Evolutionary conservation across 768 basidiomycete genomes (phyloP).

Genomic region (Boletus speciosus): DNA sequence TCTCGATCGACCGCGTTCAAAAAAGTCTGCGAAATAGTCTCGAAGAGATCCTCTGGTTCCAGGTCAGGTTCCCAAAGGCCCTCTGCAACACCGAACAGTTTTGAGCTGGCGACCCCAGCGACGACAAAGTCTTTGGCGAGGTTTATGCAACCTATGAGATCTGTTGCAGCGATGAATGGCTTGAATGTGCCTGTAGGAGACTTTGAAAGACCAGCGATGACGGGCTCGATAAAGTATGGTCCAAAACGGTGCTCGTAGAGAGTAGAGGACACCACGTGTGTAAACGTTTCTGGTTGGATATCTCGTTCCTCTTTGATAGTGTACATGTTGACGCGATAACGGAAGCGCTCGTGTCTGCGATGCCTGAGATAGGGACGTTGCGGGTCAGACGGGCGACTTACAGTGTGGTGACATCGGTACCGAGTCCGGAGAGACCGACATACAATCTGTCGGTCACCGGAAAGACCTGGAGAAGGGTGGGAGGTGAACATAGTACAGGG

Average conservation of each 20-base stretch:
- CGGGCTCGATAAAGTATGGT: slow-evolving; percentile 95
- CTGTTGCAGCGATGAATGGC: slow-evolving; percentile 94
- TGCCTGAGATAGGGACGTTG: slow-evolving; percentile 2
- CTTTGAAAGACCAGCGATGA: slow-evolving; percentile 86
- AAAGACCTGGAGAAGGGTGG: slow-evolving; percentile 63
- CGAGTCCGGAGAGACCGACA: slow-evolving; percentile 88
- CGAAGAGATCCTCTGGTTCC: slow-evolving; percentile 94
- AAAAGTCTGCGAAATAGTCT: slow-evolving; percentile 95
- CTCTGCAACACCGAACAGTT: slow-evolving; percentile 96
- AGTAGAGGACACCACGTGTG: slow-evolving; percentile 91
- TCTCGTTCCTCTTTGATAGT: slow-evolving; percentile 98
- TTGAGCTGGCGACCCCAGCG: slow-evolving; percentile 86
- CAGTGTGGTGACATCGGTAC: slow-evolving; percentile 91
- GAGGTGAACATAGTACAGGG: slow-evolving; percentile 1
- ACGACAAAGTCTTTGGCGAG: slow-evolving; percentile 97
- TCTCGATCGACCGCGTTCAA: slow-evolving; percentile 95
- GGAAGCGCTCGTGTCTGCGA: slow-evolving; percentile 79
- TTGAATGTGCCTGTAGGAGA: slow-evolving; percentile 67
- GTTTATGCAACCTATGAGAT: slow-evolving; percentile 90
- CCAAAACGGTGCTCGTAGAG: slow-evolving; percentile 95
- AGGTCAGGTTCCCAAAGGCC: slow-evolving; percentile 98
- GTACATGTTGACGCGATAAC: slow-evolving; percentile 97
- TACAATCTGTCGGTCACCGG: slow-evolving; percentile 90
- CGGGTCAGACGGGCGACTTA: slow-evolving; percentile 34
- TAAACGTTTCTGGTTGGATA: slow-evolving; percentile 94